A percentile compares a stretch with the other conserved stretches of the same genome.
Conservation (phyloP, 2,329 filamentous ascomycete species). For the Paecilomyces fulvus region DNA sequence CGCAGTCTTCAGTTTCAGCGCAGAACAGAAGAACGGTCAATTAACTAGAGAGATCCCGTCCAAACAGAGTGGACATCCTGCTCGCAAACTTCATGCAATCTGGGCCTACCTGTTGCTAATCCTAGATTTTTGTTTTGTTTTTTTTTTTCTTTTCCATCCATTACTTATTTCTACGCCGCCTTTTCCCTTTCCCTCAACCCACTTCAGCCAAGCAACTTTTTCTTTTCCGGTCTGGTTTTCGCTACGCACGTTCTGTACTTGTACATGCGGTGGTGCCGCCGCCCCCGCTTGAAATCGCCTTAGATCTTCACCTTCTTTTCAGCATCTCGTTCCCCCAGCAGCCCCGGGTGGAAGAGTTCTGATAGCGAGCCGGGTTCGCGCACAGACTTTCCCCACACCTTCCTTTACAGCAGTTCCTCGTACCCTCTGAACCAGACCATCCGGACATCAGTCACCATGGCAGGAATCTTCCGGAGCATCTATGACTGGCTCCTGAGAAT, state of each 20-base stretch:
- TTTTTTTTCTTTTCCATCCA: not conserved
- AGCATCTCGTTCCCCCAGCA: not conserved
- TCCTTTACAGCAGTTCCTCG: not conserved
- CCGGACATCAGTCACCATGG: slow-evolving; percentile 54
- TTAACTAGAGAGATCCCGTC: not conserved
- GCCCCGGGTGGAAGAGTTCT: not conserved
- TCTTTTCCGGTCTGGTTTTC: not conserved
- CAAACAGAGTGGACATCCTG: not conserved
- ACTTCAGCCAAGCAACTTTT: not conserved
- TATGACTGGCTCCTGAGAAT: slow-evolving; percentile 98
- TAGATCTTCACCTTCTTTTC: not conserved
- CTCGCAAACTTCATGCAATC: not conserved
- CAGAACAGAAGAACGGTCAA: slow-evolving; percentile 1
- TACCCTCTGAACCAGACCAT: not conserved
- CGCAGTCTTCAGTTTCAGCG: slow-evolving; percentile 6
- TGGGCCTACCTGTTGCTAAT: not conserved
- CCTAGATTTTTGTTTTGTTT: not conserved
- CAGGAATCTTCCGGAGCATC: slow-evolving; percentile 82
- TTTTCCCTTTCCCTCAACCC: not conserved
- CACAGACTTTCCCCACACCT: not conserved
- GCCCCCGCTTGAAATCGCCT: not conserved
- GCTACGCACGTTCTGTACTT: not conserved
- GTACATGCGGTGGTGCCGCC: not conserved
- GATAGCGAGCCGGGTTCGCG: not conserved
- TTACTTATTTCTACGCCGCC: not conserved